Conservation (phyloP, 139 green algal genomes). For the Closterium sp. region DNA sequence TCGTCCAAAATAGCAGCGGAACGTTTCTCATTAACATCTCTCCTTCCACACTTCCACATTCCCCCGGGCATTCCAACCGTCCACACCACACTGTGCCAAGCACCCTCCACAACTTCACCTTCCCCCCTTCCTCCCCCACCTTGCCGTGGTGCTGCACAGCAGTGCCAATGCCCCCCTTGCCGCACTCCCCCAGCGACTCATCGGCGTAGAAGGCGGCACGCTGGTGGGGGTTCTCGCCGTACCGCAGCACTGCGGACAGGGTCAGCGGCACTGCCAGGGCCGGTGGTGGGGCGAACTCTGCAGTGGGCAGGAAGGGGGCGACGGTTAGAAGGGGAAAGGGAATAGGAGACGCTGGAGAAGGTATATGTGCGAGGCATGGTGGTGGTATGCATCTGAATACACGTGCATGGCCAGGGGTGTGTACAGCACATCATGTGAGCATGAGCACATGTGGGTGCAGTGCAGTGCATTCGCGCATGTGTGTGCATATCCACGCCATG, state of each 20-base stretch:
- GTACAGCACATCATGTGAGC: background rate
- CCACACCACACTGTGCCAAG: too few relatives aligned
- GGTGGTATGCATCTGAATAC: background rate
- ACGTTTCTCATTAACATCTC: too few relatives aligned
- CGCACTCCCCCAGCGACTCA: conserved; percentile 74
- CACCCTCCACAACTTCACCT: background rate
- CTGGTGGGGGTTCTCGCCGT: conserved; percentile 98
- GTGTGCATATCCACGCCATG: background rate
- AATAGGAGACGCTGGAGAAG: too few relatives aligned
- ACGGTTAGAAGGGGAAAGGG: background rate
- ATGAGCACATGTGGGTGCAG: too few relatives aligned
- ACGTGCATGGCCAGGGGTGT: background rate
- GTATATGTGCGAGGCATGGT: background rate
- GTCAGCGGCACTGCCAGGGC: conserved; percentile 82
- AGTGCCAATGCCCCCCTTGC: conserved; percentile 78
- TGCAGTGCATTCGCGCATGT: background rate
- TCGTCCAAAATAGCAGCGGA: too few relatives aligned
- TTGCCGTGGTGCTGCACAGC: conserved; percentile 93
- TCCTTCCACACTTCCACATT: too few relatives aligned
- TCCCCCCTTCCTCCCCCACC: conserved; percentile 15
- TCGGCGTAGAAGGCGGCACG: conserved; percentile 95
- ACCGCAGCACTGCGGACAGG: conserved; percentile 72
- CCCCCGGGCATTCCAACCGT: too few relatives aligned
- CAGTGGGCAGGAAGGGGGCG: background rate
- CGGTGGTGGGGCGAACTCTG: conserved; percentile 48